Evolutionary conservation across 192 early-diverging fungal species (phyloP).

Genomic region (Podila horticola): DNA sequence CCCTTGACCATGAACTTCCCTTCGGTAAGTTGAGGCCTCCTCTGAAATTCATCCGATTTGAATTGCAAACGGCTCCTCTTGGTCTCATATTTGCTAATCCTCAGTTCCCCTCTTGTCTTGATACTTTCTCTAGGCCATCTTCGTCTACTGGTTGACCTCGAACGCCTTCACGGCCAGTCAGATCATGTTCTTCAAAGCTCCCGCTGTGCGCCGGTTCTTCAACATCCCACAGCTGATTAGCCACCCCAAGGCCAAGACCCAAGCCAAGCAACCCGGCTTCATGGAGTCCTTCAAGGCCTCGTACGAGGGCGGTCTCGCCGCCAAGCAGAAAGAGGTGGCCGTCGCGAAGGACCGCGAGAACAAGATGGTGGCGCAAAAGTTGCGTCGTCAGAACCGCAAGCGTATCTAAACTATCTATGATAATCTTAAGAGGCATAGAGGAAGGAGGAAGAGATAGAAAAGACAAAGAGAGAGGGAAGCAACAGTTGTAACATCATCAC

Average conservation of each 20-base stretch:
- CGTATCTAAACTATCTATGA: slow-evolving; percentile 19
- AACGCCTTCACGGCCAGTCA: slow-evolving; percentile 79
- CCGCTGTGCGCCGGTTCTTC: slow-evolving; percentile 63
- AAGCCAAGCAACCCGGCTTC: slow-evolving; percentile 51
- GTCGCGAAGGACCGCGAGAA: slow-evolving; percentile 37
- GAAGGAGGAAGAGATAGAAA: too few relatives aligned
- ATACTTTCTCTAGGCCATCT: slow-evolving; percentile 67
- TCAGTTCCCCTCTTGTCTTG: neutral
- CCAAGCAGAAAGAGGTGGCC: slow-evolving; percentile 38
- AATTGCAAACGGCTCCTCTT: slow-evolving; percentile 14
- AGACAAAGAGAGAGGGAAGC: too few relatives aligned
- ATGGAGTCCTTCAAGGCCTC: slow-evolving; percentile 61
- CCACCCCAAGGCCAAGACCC: slow-evolving; percentile 53
- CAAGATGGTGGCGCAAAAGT: slow-evolving; percentile 39
- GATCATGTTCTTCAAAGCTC: slow-evolving; percentile 68
- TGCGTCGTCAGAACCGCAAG: slow-evolving; percentile 52
- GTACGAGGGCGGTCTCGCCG: slow-evolving; percentile 43
- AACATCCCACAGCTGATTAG: slow-evolving; percentile 66
- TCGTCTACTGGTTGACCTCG: slow-evolving; percentile 88
- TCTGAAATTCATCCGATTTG: neutral
- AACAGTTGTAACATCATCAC: too few relatives aligned
- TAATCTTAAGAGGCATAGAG: too few relatives aligned
- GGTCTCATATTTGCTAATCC: slow-evolving; percentile 14
- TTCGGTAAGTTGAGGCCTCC: slow-evolving; percentile 18
- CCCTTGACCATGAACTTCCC: slow-evolving; percentile 52